Percentiles rank a stretch among this genome's conserved stretches.
Conservation (phyloP, 2,329 filamentous ascomycete genomes). For the Emericellopsis cladophorae region DNA sequence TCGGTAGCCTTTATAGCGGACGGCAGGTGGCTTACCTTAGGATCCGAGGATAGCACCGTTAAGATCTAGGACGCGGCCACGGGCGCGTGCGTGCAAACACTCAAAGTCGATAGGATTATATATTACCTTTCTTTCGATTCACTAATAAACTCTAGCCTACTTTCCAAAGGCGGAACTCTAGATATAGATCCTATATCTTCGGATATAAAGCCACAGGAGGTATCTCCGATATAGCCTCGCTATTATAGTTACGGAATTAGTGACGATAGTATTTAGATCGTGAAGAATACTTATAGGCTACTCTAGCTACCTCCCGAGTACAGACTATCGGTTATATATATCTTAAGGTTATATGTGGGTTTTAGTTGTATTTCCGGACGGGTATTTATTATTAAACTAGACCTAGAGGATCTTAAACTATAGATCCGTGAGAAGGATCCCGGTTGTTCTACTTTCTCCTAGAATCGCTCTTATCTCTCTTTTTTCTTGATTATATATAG, state of each 20-base stretch:
- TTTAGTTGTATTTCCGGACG: too few species aligned
- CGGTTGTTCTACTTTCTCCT: too few species aligned
- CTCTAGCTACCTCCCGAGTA: slow-evolving; percentile 4
- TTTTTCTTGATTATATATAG: too few species aligned
- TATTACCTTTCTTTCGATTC: too few species aligned
- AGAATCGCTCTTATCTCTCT: too few species aligned
- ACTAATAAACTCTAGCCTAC: background rate
- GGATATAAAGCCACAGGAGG: background rate
- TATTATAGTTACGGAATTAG: background rate
- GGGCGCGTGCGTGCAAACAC: background rate
- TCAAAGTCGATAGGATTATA: slow-evolving; percentile 1
- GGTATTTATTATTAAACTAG: too few species aligned
- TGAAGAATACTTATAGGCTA: slow-evolving; percentile 1
- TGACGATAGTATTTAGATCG: slow-evolving; percentile 1
- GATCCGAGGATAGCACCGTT: background rate
- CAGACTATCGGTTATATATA: too few species aligned
- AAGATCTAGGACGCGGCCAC: background rate
- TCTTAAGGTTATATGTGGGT: too few species aligned
- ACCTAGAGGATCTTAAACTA: too few species aligned
- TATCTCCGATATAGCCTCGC: background rate
- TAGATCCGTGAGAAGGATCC: too few species aligned
- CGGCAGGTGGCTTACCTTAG: slow-evolving; percentile 1
- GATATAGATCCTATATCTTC: background rate
- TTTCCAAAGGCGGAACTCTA: background rate
- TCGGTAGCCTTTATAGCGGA: slow-evolving; percentile 1